Conservation (phyloP, 1,139 yeast genomes). For the Geotrichum siamense region DNA sequence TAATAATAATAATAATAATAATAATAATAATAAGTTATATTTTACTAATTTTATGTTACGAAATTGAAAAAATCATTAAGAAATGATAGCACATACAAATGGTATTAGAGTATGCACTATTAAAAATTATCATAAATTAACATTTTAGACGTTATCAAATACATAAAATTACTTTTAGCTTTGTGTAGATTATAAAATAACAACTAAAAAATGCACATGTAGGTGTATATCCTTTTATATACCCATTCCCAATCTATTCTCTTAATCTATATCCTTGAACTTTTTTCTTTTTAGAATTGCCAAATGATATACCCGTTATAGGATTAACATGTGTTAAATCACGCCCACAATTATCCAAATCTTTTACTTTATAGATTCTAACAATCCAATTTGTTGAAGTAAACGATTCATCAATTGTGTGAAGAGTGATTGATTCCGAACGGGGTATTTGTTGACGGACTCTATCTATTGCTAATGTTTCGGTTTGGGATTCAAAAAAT, state of each 20-base stretch:
- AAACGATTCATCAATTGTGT: constrained; percentile 85
- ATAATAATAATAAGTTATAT: too few relatives aligned
- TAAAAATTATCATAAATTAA: too few relatives aligned
- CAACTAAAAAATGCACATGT: too few relatives aligned
- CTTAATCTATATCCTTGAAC: constrained; percentile 10
- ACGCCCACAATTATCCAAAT: constrained; percentile 81
- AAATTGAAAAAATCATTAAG: too few relatives aligned
- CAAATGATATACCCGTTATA: constrained; percentile 6
- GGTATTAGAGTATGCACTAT: too few relatives aligned
- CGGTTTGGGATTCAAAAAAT: constrained; percentile 65
- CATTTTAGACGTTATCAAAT: too few relatives aligned
- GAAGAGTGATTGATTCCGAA: constrained; percentile 46
- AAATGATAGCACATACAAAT: too few relatives aligned
- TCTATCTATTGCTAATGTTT: constrained; percentile 64
- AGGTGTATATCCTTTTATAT: not conserved
- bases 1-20: too few relatives aligned
- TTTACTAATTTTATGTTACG: too few relatives aligned
- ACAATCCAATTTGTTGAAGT: constrained; percentile 97
- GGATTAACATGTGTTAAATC: constrained; percentile 32
- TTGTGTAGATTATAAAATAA: too few relatives aligned
- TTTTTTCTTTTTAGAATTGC: constrained; percentile 6
- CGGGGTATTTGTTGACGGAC: constrained; percentile 77
- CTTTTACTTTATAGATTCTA: constrained; percentile 87
- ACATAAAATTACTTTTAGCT: too few relatives aligned
- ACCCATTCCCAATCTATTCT: constrained; percentile 8